phyloP scores from a whole-genome alignment of 768 basidiomycete genomes.

The Auricularia sp. region DNA sequence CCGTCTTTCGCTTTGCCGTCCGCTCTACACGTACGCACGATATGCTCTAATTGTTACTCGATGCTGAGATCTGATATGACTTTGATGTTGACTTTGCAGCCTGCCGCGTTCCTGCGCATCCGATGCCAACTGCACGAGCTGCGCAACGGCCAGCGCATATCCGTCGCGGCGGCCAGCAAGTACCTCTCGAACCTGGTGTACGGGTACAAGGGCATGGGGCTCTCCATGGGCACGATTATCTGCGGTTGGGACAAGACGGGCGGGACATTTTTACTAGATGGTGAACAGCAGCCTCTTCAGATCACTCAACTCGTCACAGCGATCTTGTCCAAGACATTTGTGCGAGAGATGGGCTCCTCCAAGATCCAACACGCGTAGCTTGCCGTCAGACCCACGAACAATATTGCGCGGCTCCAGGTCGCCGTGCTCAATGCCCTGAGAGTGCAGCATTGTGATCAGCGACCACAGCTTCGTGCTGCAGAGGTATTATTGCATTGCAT shows the following conservation, averaged over 20 bases:
- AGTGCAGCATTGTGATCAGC: neutral
- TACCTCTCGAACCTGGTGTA: constrained; percentile 96
- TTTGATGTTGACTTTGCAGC: constrained; percentile 39
- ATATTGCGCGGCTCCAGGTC: neutral
- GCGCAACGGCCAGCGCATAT: constrained; percentile 92
- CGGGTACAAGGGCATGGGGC: constrained; percentile 96
- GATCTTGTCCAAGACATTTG: too few relatives aligned
- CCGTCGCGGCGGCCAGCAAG: constrained; percentile 96
- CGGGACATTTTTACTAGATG: too few relatives aligned
- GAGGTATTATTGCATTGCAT: neutral
- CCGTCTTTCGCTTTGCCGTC: constrained; percentile 65
- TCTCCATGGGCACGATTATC: constrained; percentile 99
- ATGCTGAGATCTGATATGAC: neutral
- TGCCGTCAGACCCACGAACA: neutral
- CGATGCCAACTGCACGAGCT: constrained; percentile 96
- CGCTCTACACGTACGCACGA: constrained; percentile 59
- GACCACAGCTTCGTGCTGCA: neutral
- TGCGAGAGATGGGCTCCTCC: too few relatives aligned
- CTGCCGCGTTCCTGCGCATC: constrained; percentile 88
- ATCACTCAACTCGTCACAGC: too few relatives aligned
- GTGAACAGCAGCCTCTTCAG: too few relatives aligned
- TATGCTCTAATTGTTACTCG: neutral
- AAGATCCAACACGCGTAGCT: too few relatives aligned
- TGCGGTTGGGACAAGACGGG: constrained; percentile 97
- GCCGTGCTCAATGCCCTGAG: neutral